These are phyloP conservation scores for Phlebiopsis gigantea DNA, from an alignment of 768 basidiomycete genomes.

Conservation along the genomic window DNA sequence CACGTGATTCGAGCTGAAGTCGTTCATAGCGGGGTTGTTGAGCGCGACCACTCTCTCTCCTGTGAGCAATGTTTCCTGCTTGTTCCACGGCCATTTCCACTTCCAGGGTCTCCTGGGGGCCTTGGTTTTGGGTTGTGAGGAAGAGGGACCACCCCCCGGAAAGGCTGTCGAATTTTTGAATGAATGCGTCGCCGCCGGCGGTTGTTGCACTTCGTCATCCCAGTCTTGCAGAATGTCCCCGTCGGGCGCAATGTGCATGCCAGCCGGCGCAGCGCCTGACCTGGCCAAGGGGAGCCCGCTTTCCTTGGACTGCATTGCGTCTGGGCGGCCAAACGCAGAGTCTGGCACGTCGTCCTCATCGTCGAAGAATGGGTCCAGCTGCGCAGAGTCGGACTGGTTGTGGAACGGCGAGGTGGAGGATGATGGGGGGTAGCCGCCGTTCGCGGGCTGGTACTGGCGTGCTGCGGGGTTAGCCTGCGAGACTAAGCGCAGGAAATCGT, in stretches of 20 bases:
- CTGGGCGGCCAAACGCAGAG: slow-evolving; percentile 56
- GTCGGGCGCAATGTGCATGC: slow-evolving; percentile 32
- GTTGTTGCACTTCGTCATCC: slow-evolving; percentile 51
- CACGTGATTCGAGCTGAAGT: slow-evolving; percentile 77
- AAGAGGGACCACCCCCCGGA: slow-evolving; percentile 27
- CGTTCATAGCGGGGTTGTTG: slow-evolving; percentile 67
- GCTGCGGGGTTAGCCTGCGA: slow-evolving; percentile 66
- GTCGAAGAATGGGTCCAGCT: slow-evolving; percentile 84
- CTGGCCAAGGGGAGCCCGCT: slow-evolving; percentile 53
- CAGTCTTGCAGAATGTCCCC: slow-evolving; percentile 58
- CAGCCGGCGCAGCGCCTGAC: slow-evolving; percentile 57
- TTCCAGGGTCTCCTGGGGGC: slow-evolving; percentile 27
- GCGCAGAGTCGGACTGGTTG: slow-evolving; percentile 29
- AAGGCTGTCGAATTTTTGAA: slow-evolving; percentile 31
- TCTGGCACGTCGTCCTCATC: slow-evolving; percentile 65
- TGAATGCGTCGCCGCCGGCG: slow-evolving; percentile 24
- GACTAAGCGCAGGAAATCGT: slow-evolving; percentile 72
- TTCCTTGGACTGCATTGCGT: slow-evolving; percentile 38
- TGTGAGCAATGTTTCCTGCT: slow-evolving; percentile 53
- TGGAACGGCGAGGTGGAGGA: slow-evolving; percentile 26
- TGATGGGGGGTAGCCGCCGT: slow-evolving; percentile 58
- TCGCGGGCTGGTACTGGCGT: slow-evolving; percentile 41
- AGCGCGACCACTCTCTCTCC: slow-evolving; percentile 81
- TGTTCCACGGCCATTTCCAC: slow-evolving; percentile 87
- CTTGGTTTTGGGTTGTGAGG: slow-evolving; percentile 7